Evolutionary conservation across 1,139 yeast species (phyloP), one percentile per base, ranked within the genome.

Genomic region (Magnusiomyces fungicola): DNA sequence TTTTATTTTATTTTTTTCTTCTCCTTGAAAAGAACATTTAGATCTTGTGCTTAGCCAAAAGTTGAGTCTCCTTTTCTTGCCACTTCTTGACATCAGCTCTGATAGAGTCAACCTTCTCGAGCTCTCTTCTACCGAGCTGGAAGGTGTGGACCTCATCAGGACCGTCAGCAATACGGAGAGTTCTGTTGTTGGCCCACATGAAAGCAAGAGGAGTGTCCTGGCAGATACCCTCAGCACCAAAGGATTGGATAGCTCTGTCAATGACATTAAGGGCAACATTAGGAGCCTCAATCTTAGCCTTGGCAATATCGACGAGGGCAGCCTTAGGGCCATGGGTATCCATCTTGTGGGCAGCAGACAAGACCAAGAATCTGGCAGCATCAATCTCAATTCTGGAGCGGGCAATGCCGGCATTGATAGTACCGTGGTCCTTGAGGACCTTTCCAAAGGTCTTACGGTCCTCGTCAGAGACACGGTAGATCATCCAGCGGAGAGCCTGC

Each of bases 91-190:
- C 33, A 16, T 46, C 49, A 14, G 25, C 37, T 32, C 45, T 46
- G 22, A 51, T 46, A 25, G 25, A 19, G 19, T 40, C 38, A 23
- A 38, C 41, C 18, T 49, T 36, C 19, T 43, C 48, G 30, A 71
- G 66, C 53, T 74, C 76, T 42, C 67, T 63, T 50, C 78, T 69
- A 10, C 79, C 86, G 58, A 81, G 70, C 65, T 81, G 87, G 56
- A 70, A 69, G 63, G 79, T 68, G 63, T 82, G 87, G 6, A 83
- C 83, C 65, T 81, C 88, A 66, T 81, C 88, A 2, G 89, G 88
- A 7, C 88, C 87, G 62, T 82, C 89, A 18, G 88, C 87, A 53
- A 81, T 78, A 54, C 87, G 70, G 52, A 81, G 71, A 38, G 83
- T 79, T 63, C 88, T 72, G 53, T 77, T 71, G 54, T 67, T 67